Evolutionary conservation across 1,284 basidiomycete species (phyloP).

Genomic region (Stygiomarasmius scandens): DNA sequence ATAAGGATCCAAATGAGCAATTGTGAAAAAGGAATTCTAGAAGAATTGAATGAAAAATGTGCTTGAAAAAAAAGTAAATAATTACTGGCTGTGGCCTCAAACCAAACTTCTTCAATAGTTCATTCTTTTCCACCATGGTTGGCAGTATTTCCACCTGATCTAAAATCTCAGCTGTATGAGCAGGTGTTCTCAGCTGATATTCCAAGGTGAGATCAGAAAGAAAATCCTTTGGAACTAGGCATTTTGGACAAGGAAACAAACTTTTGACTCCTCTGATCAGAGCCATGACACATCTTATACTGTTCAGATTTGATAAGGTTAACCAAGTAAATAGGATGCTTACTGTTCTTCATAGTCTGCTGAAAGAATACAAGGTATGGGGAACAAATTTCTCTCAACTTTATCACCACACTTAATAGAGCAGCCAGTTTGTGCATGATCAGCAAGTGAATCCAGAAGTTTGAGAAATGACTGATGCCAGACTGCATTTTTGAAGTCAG

Average conservation of each 20-base stretch:
- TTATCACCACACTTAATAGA: slow-evolving; percentile 28
- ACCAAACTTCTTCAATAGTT: slow-evolving; percentile 27
- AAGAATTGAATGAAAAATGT: not conserved
- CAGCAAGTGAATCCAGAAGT: slow-evolving; percentile 27
- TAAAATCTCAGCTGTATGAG: slow-evolving; percentile 18
- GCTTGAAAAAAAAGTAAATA: slow-evolving; percentile 14
- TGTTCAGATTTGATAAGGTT: too few relatives aligned
- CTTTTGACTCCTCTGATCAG: slow-evolving; percentile 32
- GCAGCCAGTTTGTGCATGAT: slow-evolving; percentile 26
- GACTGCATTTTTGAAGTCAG: slow-evolving; percentile 33
- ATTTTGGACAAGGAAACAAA: slow-evolving; percentile 35
- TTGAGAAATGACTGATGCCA: slow-evolving; percentile 34
- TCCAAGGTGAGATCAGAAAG: slow-evolving; percentile 22
- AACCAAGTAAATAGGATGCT: too few relatives aligned
- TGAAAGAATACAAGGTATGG: slow-evolving; percentile 34
- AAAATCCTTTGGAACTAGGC: slow-evolving; percentile 30
- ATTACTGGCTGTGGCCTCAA: slow-evolving; percentile 34
- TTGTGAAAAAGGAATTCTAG: slow-evolving; percentile 39
- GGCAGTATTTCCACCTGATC: slow-evolving; percentile 10
- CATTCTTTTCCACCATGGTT: slow-evolving; percentile 20
- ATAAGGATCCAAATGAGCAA: slow-evolving; percentile 31
- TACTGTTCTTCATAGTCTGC: slow-evolving; percentile 44
- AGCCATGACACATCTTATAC: slow-evolving; percentile 32
- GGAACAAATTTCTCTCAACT: slow-evolving; percentile 26
- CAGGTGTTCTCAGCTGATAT: slow-evolving; percentile 20